These are phyloP conservation scores for Lyophyllum decastes DNA, from an alignment of 768 basidiomycete genomes.

Conservation along the genomic window DNA sequence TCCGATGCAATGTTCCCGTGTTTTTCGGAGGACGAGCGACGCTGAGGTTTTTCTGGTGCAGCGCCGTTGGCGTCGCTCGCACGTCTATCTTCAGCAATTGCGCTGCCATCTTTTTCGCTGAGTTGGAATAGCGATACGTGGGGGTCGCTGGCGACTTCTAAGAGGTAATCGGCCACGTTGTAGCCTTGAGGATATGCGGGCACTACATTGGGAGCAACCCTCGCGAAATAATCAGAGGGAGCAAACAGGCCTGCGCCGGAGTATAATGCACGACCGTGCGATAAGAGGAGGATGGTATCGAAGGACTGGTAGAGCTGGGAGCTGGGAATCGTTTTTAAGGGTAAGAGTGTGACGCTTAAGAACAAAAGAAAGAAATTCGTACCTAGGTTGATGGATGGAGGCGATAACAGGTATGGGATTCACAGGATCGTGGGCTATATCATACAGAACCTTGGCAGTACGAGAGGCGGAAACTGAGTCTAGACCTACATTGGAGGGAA, in stretches of 20 bases:
- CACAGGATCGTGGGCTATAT: slow-evolving; percentile 68
- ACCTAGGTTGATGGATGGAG: slow-evolving; percentile 88
- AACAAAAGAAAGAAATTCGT: slow-evolving; percentile 15
- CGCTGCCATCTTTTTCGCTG: slow-evolving; percentile 4
- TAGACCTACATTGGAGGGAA: slow-evolving; percentile 46
- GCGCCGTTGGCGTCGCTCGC: not conserved
- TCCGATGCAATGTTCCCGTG: slow-evolving; percentile 1
- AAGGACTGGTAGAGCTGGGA: slow-evolving; percentile 87
- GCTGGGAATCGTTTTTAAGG: slow-evolving; percentile 30
- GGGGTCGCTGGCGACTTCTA: slow-evolving; percentile 81
- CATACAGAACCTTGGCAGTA: slow-evolving; percentile 74
- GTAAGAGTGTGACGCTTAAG: not conserved
- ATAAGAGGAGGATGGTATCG: slow-evolving; percentile 76
- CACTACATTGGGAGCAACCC: slow-evolving; percentile 36
- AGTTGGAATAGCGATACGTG: slow-evolving; percentile 48
- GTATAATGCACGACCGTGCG: slow-evolving; percentile 78
- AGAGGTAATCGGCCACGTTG: slow-evolving; percentile 90
- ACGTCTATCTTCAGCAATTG: not conserved
- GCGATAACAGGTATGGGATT: slow-evolving; percentile 82
- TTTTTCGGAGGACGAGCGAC: slow-evolving; percentile 2
- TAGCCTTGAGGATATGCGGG: slow-evolving; percentile 74
- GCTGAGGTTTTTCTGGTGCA: slow-evolving; percentile 3
- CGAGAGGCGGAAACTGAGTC: slow-evolving; percentile 88
- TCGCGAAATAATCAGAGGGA: slow-evolving; percentile 69
- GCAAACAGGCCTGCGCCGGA: slow-evolving; percentile 73